phyloP scores from a whole-genome alignment of 2,329 filamentous ascomycete species.

The Aspergillus chevalieri region DNA sequence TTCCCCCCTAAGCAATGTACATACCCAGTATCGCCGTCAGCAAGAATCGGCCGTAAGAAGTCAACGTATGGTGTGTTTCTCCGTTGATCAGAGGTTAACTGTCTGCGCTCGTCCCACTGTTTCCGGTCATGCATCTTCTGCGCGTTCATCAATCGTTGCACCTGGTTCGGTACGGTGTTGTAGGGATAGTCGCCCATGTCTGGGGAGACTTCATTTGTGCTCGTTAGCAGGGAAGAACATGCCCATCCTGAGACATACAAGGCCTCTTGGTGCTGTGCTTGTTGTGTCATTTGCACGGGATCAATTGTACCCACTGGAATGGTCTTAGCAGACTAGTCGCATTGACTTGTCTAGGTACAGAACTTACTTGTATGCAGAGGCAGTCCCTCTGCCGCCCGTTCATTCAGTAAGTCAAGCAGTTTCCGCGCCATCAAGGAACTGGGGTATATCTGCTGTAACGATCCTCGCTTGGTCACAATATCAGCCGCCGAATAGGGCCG shows the following conservation, averaged over 20 bases:
- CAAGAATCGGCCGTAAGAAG: slow-evolving; percentile 90
- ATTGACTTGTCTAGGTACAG: not conserved
- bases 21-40: slow-evolving; percentile 84
- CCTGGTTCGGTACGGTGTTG: slow-evolving; percentile 97
- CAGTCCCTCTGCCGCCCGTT: slow-evolving; percentile 69
- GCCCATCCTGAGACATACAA: slow-evolving; percentile 97
- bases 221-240: slow-evolving; percentile 85
- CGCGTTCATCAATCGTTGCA: slow-evolving; percentile 91
- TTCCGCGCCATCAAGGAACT: slow-evolving; percentile 94
- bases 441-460: slow-evolving; percentile 78
- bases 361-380: slow-evolving; percentile 81
- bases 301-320: slow-evolving; percentile 85
- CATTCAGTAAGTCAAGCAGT: slow-evolving; percentile 79
- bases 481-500: slow-evolving; percentile 84
- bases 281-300: slow-evolving; percentile 97
- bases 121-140: slow-evolving; percentile 96
- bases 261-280: slow-evolving; percentile 90
- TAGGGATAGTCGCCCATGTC: slow-evolving; percentile 99
- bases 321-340: slow-evolving; percentile 6
- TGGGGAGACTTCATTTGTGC: slow-evolving; percentile 93
- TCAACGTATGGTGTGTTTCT: slow-evolving; percentile 75
- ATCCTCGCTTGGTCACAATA: slow-evolving; percentile 87
- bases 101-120: slow-evolving; percentile 79
- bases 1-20: slow-evolving; percentile 6
- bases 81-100: slow-evolving; percentile 67